Conservation (phyloP, 495 filamentous ascomycete species). For the Peziza echinospora region DNA sequence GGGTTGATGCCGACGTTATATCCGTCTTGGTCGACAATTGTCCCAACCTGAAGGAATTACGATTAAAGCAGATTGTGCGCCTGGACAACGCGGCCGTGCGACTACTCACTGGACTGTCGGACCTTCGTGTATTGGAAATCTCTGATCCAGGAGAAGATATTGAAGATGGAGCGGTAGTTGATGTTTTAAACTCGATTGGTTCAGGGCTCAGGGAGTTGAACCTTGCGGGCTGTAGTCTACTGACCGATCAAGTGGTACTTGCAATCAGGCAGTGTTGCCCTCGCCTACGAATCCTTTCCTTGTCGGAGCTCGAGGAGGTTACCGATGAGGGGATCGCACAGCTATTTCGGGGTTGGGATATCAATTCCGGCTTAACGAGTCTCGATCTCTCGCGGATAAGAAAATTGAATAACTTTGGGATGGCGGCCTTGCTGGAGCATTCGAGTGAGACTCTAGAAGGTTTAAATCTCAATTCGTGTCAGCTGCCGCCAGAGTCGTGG, state of each 20-base stretch:
- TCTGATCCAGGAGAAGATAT: conserved; percentile 11
- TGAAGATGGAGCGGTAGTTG: conserved; percentile 7
- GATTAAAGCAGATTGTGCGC: conserved; percentile 6
- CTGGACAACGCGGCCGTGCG: conserved; percentile 6
- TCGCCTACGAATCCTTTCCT: conserved; percentile 6
- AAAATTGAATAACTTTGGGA: conserved; percentile 5
- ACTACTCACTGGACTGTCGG: conserved; percentile 4
- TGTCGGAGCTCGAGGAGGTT: conserved; percentile 9
- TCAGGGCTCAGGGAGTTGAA: conserved; percentile 9
- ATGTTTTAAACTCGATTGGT: conserved; percentile 9
- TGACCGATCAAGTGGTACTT: conserved; percentile 3
- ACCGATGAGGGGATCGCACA: conserved; percentile 6
- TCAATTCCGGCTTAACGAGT: conserved; percentile 7
- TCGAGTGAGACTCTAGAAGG: conserved; percentile 9
- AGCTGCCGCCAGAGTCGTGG: conserved; percentile 2
- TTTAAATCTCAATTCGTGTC: conserved; percentile 13
- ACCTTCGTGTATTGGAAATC: conserved; percentile 13
- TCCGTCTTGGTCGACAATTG: conserved; percentile 11
- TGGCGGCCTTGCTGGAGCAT: conserved; percentile 8
- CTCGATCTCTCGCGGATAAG: conserved; percentile 6
- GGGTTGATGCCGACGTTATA: conserved; percentile 9
- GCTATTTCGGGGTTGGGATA: conserved; percentile 10
- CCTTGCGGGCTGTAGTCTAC: conserved; percentile 5
- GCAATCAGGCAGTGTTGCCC: conserved; percentile 9
- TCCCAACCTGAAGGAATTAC: conserved; percentile 11